A percentile compares a stretch with the other conserved stretches of the same genome.
Evolutionary conservation across 2,329 filamentous ascomycete species (phyloP).

Genomic region (Xylariaceae sp.): DNA sequence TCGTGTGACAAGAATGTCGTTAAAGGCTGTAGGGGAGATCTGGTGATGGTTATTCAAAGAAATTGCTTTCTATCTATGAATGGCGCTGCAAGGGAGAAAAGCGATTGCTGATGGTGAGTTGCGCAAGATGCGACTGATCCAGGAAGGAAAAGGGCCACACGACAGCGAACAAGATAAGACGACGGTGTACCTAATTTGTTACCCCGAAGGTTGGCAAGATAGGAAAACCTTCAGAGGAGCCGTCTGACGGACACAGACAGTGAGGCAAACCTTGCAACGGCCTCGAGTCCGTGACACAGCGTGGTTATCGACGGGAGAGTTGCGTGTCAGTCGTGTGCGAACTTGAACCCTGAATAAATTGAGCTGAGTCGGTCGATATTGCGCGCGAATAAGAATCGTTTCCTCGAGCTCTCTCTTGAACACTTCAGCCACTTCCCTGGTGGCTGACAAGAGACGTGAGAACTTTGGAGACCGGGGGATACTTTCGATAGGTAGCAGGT

Average conservation of each 20-base stretch:
- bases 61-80: neutral
- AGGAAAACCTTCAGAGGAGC: no score
- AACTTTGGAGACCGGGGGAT: neutral
- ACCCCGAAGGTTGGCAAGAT: no score
- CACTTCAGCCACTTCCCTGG: conserved; percentile 16
- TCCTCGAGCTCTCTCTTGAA: neutral
- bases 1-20: neutral
- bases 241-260: no score
- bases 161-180: no score
- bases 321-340: neutral
- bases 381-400: conserved; percentile 22
- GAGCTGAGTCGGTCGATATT: conserved; percentile 6
- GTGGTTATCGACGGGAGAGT: conserved; percentile 14
- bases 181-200: no score
- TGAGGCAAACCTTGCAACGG: neutral
- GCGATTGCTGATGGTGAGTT: neutral
- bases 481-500: no score
- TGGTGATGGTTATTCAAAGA: neutral
- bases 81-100: neutral
- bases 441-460: conserved; percentile 10
- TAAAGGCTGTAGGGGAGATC: neutral
- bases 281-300: neutral
- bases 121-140: conserved; percentile 9
- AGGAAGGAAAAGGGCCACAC: no score
- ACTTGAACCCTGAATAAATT: conserved; percentile 2